phyloP scores from a whole-genome alignment of 2,329 filamentous ascomycete species.

The Ascochyta lentis region DNA sequence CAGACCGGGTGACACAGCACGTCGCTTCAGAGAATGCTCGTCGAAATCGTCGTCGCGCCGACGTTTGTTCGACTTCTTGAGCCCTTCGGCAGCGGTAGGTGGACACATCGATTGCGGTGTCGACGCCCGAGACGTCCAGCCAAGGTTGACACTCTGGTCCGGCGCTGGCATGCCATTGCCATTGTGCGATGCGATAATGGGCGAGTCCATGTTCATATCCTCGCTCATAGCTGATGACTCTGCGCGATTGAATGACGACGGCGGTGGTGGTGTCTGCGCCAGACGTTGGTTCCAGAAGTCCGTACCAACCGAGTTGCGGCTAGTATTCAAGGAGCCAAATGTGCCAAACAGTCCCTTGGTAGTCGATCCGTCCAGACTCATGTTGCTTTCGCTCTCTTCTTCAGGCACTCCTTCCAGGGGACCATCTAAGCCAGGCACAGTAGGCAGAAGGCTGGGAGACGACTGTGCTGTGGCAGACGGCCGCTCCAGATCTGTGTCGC shows the following conservation, averaged over 20 bases:
- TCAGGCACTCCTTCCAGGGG: conserved; percentile 73
- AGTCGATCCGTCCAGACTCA: conserved; percentile 56
- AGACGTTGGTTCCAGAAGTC: conserved; percentile 80
- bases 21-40: conserved; percentile 83
- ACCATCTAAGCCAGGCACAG: conserved; percentile 62
- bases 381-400: conserved; percentile 64
- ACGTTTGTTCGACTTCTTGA: conserved; percentile 66
- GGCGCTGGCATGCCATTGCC: conserved; percentile 21
- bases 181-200: conserved; percentile 47
- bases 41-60: conserved; percentile 91
- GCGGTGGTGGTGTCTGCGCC: conserved; percentile 60
- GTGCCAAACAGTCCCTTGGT: conserved; percentile 63
- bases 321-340: conserved; percentile 79
- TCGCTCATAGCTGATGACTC: conserved; percentile 65
- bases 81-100: conserved; percentile 49
- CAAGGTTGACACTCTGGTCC: conserved; percentile 30
- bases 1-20: conserved; percentile 89
- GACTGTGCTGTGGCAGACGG: conserved; percentile 67
- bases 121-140: conserved; percentile 44
- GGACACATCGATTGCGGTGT: conserved; percentile 48
- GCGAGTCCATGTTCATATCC: conserved; percentile 76
- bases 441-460: conserved; percentile 70
- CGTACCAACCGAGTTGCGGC: conserved; percentile 74
- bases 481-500: conserved; percentile 68
- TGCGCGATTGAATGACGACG: conserved; percentile 61